Percentiles rank a stretch among this genome's conserved stretches.
Conservation (phyloP, 352 stramenopile genomes). For the Blastocystis sp. region DNA sequence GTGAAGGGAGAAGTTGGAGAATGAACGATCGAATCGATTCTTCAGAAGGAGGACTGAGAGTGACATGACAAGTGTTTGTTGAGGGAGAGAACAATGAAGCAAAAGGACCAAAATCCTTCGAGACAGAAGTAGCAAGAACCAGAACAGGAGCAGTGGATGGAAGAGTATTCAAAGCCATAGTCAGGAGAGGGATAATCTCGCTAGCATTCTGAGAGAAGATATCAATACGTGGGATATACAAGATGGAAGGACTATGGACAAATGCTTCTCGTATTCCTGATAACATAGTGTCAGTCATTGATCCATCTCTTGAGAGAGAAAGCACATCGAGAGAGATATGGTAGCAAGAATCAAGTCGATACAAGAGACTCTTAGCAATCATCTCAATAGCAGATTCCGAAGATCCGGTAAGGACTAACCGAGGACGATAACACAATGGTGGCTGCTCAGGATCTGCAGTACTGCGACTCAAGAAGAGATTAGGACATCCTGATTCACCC, state of each 20-base stretch:
- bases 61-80: background rate
- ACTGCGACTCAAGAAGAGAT: background rate
- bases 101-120: background rate
- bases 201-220: constrained; percentile 73
- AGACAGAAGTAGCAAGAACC: background rate
- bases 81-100: background rate
- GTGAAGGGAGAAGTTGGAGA: background rate
- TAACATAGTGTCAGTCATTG: constrained; percentile 75
- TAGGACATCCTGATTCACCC: background rate
- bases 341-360: constrained; percentile 73
- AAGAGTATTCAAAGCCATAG: constrained; percentile 46
- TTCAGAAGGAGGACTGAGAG: background rate
- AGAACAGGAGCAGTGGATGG: background rate
- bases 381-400: constrained; percentile 73
- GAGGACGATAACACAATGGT: constrained; percentile 66
- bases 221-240: constrained; percentile 74
- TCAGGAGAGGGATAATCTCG: constrained; percentile 69
- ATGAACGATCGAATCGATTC: background rate
- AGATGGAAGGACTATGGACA: constrained; percentile 73
- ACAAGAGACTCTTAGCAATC: constrained; percentile 71
- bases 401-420: constrained; percentile 71
- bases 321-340: constrained; percentile 76
- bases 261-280: constrained; percentile 72
- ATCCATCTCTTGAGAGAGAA: constrained; percentile 71
- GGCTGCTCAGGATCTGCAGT: background rate